A percentile compares a stretch with the other conserved stretches of the same genome.
phyloP scores from a whole-genome alignment of 2,329 filamentous ascomycete genomes.

The Raffaelea ambrosiae region DNA sequence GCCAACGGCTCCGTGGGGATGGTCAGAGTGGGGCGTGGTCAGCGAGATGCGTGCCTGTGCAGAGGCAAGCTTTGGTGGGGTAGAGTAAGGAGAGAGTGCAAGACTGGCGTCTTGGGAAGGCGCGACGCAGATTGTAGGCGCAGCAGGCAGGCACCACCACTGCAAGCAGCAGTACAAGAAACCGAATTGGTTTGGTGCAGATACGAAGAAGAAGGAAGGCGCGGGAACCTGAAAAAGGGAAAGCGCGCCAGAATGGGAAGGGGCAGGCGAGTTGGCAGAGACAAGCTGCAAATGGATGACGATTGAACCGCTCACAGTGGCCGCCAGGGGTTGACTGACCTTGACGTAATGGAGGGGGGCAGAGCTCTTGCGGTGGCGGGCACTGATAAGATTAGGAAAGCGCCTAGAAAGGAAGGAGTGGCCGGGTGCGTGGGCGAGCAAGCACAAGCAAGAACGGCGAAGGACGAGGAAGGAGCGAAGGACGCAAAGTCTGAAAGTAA shows the following conservation, averaged over 20 bases:
- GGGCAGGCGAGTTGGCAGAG: neutral
- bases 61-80: conserved; percentile 7
- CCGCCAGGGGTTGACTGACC: too few species aligned
- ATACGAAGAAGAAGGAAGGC: neutral
- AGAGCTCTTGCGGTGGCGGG: too few species aligned
- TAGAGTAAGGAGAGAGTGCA: neutral
- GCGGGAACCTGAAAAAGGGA: neutral
- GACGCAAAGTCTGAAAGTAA: neutral
- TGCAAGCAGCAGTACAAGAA: neutral
- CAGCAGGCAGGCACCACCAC: conserved; percentile 1
- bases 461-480: neutral
- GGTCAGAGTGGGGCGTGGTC: neutral
- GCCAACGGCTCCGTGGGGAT: neutral
- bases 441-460: too few species aligned
- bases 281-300: too few species aligned
- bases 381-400: too few species aligned
- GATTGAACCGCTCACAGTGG: too few species aligned
- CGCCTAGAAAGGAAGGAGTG: too few species aligned
- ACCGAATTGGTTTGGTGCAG: neutral
- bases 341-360: too few species aligned
- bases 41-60: conserved; percentile 1
- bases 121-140: too few species aligned
- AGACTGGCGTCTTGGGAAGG: too few species aligned
- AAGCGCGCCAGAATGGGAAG: neutral
- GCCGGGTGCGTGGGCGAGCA: too few species aligned